phyloP scores from a whole-genome alignment of 2,329 filamentous ascomycete genomes.

The Ophiostoma himal-ulmi region DNA sequence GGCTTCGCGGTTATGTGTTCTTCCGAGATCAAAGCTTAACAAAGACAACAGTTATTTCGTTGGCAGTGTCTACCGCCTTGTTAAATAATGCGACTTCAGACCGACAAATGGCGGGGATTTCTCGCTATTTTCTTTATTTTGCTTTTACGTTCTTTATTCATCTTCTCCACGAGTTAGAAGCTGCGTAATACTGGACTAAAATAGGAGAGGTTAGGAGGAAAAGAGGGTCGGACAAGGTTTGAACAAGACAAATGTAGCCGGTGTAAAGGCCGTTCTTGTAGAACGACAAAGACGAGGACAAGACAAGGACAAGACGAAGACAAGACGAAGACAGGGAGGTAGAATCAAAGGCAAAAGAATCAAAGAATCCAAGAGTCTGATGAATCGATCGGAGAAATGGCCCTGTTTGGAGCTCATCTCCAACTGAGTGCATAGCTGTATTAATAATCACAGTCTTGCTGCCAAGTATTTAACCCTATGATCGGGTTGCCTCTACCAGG shows the following conservation, averaged over 20 bases:
- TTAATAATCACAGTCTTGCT: too few relatives aligned
- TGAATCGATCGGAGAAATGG: too few relatives aligned
- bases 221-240: background rate
- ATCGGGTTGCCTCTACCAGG: too few relatives aligned
- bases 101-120: conserved; percentile 9
- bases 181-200: background rate
- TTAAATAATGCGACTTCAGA: background rate
- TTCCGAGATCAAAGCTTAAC: background rate
- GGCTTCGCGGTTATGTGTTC: background rate
- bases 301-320: background rate
- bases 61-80: background rate
- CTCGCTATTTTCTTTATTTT: background rate
- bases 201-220: background rate
- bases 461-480: too few relatives aligned
- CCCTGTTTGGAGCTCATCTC: too few relatives aligned
- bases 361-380: background rate
- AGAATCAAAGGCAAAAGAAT: background rate
- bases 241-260: background rate
- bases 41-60: background rate
- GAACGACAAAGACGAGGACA: background rate
- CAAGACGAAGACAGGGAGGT: background rate
- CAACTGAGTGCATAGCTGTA: too few relatives aligned
- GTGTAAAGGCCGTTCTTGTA: conserved; percentile 1
- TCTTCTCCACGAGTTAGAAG: background rate
- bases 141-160: background rate